Evolutionary conservation across 2,329 filamentous ascomycete genomes (phyloP), one percentile per base, ranked within the genome.

Genomic region (Ustulina deusta): DNA sequence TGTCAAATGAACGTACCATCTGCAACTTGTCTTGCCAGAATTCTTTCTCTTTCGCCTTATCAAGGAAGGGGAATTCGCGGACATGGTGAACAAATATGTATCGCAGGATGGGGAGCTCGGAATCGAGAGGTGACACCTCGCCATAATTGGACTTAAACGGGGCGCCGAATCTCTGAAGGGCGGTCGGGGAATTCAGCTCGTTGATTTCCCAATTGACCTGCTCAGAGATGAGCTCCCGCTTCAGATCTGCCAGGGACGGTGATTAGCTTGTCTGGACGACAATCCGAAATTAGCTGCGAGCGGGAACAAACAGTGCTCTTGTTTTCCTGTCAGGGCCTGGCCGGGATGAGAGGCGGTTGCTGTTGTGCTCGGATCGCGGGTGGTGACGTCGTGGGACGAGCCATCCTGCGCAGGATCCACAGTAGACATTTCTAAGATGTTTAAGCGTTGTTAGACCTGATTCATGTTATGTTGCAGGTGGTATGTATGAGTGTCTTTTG

Each of bases 21-120:
- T 99, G 96, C 68, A 99, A 84, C 80, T 97, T 98, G 78, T 98
- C 94, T 82, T 99, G 96, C 96, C 96, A 99, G 77, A 99, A 99
- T 81, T 99, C 96, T 86, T 98, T 97, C 86, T 99, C 96, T 77
- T 89, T 91, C 25, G 96, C 96, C 84, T 97, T 93, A 81, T 99
- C 94, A 71, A 99, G 87, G 78, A 99, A 99, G 0, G 96, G 96
- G 76, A 99, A 99, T 76, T 98, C 97, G 76, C 96, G 93, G 67
- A 99, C 90, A 89, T 98, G 94, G 78, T 98, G 92, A 62, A 98
- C 96, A 78, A 99, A 99, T 77, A 99, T 97, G 82, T 96, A 98
- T 72, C 96, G 89, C 69, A 99, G 85, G 70, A 99, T 91, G 20
- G 96, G 96, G 32, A 99, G 86, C 74, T 98, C 95, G 1, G 94